A percentile compares a stretch with the other conserved stretches of the same genome.
phyloP scores from a whole-genome alignment of 164 flowering plant genomes.

The Houttuynia cordata region DNA sequence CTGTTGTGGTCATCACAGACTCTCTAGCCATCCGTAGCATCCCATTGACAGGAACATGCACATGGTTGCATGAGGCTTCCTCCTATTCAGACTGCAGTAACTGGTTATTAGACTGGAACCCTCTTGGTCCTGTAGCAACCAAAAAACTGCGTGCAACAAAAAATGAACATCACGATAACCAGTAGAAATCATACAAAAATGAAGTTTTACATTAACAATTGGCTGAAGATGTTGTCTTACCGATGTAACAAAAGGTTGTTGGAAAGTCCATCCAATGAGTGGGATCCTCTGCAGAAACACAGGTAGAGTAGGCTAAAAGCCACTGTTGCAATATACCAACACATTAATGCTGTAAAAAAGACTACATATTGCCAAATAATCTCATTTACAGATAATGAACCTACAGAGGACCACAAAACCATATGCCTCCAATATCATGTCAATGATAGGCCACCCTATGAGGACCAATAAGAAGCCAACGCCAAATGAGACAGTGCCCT shows the following conservation, averaged over 20 bases:
- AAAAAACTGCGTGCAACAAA: conserved; percentile 11
- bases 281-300: conserved; percentile 92
- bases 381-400: conserved; percentile 15
- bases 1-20: too few species aligned
- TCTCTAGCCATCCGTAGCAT: neutral
- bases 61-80: neutral
- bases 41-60: neutral
- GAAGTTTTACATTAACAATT: neutral
- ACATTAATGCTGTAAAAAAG: conserved; percentile 6
- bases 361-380: neutral
- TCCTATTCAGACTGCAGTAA: neutral
- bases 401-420: conserved; percentile 91
- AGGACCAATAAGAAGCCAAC: conserved; percentile 80
- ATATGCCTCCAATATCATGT: conserved; percentile 91
- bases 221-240: conserved; percentile 25
- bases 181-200: neutral
- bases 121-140: conserved; percentile 20
- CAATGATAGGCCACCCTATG: conserved; percentile 89
- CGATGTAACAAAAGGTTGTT: conserved; percentile 81
- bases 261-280: conserved; percentile 84
- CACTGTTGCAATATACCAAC: conserved; percentile 37
- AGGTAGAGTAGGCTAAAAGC: conserved; percentile 92
- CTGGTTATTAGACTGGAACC: conserved; percentile 21
- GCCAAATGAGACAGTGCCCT: conserved; percentile 93
- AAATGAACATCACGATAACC: neutral